A percentile compares a stretch with the other conserved stretches of the same genome.
These are phyloP conservation scores for Blastobotrys attinorum DNA, from an alignment of 805 yeast genomes.

Conservation along the genomic window DNA sequence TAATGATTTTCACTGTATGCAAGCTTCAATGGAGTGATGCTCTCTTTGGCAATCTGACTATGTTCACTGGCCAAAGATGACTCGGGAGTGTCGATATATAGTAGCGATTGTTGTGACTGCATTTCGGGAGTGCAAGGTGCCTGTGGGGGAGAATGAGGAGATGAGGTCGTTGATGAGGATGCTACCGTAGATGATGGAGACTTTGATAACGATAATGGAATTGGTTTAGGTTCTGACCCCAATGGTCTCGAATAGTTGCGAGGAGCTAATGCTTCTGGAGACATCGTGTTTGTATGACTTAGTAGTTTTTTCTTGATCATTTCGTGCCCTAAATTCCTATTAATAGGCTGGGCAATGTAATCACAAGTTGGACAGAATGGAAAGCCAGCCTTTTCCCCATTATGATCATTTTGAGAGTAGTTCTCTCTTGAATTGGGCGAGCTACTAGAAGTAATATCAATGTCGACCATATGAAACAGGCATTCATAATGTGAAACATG, in stretches of 20 bases:
- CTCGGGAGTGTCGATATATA: no score
- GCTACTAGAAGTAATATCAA: no score
- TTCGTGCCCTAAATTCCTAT: constrained; percentile 9
- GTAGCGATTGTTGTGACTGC: no score
- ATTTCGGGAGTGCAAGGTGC: no score
- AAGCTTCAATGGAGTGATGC: background rate
- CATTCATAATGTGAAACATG: constrained; percentile 18
- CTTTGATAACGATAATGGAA: no score
- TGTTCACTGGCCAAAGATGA: no score
- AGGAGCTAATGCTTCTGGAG: no score
- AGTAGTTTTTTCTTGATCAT: constrained; percentile 7
- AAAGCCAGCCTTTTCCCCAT: constrained; percentile 5
- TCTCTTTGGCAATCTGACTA: no score
- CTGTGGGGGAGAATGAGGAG: background rate
- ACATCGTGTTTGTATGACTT: no score
- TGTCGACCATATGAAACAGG: constrained; percentile 9
- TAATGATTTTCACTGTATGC: background rate
- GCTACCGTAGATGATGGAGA: background rate
- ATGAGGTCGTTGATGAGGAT: background rate
- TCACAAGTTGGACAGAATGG: constrained; percentile 17
- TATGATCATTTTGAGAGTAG: no score
- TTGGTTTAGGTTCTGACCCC: background rate
- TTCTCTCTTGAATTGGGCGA: no score
- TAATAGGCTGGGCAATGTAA: constrained; percentile 10
- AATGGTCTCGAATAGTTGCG: background rate